Evolutionary conservation across 805 yeast species (phyloP), one percentile per base, ranked within the genome.

Genomic region (Kazachstania bromeliacearum): DNA sequence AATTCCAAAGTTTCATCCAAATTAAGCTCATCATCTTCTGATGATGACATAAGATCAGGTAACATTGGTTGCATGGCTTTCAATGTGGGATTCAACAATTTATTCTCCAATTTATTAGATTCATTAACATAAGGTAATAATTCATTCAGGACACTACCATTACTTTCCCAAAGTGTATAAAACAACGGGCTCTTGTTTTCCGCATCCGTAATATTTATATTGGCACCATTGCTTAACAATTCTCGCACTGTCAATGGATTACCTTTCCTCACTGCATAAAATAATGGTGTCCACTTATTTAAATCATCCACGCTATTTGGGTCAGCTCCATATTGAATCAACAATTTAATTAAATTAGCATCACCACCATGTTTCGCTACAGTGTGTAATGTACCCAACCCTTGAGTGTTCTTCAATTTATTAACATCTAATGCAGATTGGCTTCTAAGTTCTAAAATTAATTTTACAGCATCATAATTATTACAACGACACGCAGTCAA

Each of bases 161-260:
- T 89, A 17, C 98, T 97, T 57, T 88, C 96, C 75, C 94, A 84
- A 16, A 88, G 82, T 18, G 96, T 89, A 55, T 89, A 84, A 55
- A 82, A 89, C 31, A 88, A 52, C 0, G 95, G 95, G 35, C 79
- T 73, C 47, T 73, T 71, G 4, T 85, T 82, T 41, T 84, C 83
- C 41, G 81, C 92, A 59, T 92, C 97, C 12, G 74, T 66, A 15
- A 82, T 54, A 28, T 66, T 63, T 39, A 79, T 66, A 38, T 75
- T 70, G 0, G 96, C 96, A 4, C 89, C 88, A 41, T 68, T 71
- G 16, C 73, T 71, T 14, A 92, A 71, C 39, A 92, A 66, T 33
- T 75, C 82, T 42, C 68, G 68, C 0, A 94, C 81, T 3, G 92
- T 76, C 29, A 68, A 62, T 4, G 68, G 70, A 54, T 81, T 85